Evolutionary conservation across 2,329 filamentous ascomycete species (phyloP).

Genomic region (Trichoderma aggressivum): DNA sequence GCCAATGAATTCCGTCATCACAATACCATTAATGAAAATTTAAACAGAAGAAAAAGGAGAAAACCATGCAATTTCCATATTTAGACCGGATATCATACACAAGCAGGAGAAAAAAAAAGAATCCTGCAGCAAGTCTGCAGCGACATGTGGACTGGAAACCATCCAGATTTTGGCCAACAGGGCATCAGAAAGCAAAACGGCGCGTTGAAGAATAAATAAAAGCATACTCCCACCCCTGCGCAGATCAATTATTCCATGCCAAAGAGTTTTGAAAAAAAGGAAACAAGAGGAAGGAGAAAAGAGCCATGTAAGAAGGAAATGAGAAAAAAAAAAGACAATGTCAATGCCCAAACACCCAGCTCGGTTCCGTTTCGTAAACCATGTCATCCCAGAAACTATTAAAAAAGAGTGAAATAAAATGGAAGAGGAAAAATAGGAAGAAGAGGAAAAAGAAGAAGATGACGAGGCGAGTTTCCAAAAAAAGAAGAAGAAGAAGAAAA

Average conservation of each 20-base stretch:
- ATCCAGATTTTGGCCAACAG: not conserved
- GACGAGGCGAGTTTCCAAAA: not conserved
- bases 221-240: not conserved
- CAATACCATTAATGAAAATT: too few relatives aligned
- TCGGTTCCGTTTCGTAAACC: not conserved
- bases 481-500: not conserved
- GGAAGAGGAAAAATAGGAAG: not conserved
- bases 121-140: not conserved
- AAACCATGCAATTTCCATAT: constrained; percentile 5
- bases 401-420: not conserved
- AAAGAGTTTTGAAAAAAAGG: not conserved
- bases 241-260: constrained; percentile 1
- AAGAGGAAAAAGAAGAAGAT: not conserved
- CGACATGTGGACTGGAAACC: constrained; percentile 4
- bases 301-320: not conserved
- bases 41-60: not conserved
- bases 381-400: not conserved
- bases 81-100: constrained; percentile 13
- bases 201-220: not conserved
- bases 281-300: not conserved
- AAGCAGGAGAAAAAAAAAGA: not conserved
- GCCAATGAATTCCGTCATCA: not conserved
- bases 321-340: not conserved
- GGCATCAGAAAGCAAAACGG: not conserved
- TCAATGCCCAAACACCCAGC: not conserved